Base-by-base conservation (phyloP, 1,139 yeast genomes). In the Scheffersomyces parashehatae region DNA sequence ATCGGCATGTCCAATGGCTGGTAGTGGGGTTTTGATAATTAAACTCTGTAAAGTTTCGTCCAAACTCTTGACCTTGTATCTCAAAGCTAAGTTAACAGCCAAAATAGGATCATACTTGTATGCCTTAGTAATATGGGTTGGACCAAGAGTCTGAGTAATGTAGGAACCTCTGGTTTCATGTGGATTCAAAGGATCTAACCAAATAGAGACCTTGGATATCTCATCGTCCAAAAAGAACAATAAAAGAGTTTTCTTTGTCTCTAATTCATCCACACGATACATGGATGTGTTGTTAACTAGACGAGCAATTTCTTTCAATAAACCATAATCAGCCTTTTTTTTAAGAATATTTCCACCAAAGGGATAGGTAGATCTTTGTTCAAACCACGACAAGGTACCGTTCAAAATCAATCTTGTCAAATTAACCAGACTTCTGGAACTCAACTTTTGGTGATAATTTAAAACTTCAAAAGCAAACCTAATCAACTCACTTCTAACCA, bases 311-410 rank as follows among this genome's bases (percentile, higher is more conserved):
- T 78, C 81, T 37, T 72, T 68, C 53, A 91, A 69, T 40, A 85
- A 65, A 5, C 77, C 72, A 52, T 78, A 75, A 56, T 90, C 97
- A 3, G 90, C 81, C 52, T 82, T 82, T 38, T 85, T 81, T 58
- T 83, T 83, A 51, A 88, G 67, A 37, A 79, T 73, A 60, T 91
- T 89, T 10, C 91, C 85, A 1, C 98, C 98, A 67, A 77, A 90
- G 8, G 99, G 97, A 71, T 85, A 86, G 13, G 77, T 72, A 3
- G 81, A 73, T 20, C 79, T 72, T 42, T 72, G 77, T 32, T 75
- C 74, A 63, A 90, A 93, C 97, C 98, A 91, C 4, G 85, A 73
- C 41, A 93, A 72, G 0, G 85, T 79, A 11, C 90, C 91, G 45
- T 80, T 79, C 32, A 87, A 65, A 16, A 89, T 75, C 9, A 77